Conservation (phyloP, 2,329 filamentous ascomycete genomes). For the Hypoxylon sp. region DNA sequence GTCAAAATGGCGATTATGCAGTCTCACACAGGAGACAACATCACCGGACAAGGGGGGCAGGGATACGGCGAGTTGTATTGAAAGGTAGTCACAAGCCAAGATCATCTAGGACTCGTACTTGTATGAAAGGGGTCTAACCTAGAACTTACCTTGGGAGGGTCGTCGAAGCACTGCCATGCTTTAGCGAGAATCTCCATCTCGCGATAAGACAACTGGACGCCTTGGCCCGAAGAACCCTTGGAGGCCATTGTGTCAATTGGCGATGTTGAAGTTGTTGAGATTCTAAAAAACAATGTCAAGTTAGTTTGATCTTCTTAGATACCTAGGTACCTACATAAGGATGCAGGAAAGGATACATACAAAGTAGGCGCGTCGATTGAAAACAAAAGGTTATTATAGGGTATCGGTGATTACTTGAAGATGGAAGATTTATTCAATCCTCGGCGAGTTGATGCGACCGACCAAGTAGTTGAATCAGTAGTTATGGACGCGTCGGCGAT, state of each 20-base stretch:
- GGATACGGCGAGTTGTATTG: background rate
- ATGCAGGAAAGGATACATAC: background rate
- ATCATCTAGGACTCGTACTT: background rate
- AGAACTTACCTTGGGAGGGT: constrained; percentile 33
- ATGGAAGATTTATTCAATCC: background rate
- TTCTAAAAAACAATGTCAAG: background rate
- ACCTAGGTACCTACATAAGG: background rate
- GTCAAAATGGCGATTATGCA: no score
- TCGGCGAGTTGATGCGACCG: background rate
- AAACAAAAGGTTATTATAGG: background rate
- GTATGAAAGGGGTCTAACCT: background rate
- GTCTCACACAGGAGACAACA: background rate
- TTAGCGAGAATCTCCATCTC: constrained; percentile 39
- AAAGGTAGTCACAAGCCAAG: background rate
- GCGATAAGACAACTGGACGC: constrained; percentile 19
- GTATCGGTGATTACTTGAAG: background rate
- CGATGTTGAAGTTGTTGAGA: background rate
- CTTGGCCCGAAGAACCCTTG: constrained; percentile 11
- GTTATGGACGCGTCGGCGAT: background rate
- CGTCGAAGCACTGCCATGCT: constrained; percentile 36
- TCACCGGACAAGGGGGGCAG: background rate
- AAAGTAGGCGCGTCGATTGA: background rate
- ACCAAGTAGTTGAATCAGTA: background rate
- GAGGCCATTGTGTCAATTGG: constrained; percentile 26
- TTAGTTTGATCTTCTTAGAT: background rate